phyloP scores from a whole-genome alignment of 352 stramenopile genomes.

The Phytophthora pluvialis region DNA sequence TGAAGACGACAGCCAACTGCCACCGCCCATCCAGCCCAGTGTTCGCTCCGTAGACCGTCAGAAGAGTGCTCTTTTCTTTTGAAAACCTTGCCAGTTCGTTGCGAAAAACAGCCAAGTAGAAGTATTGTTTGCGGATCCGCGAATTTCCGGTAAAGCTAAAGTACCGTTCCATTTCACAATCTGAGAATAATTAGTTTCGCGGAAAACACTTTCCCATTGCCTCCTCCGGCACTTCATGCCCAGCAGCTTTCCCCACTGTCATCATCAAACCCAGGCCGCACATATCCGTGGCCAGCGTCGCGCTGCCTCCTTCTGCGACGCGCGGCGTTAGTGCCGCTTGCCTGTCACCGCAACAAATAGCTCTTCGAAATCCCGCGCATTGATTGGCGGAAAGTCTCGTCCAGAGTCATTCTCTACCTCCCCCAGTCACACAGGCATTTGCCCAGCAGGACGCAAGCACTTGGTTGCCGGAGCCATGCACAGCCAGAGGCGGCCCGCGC shows the following conservation, averaged over 20 bases:
- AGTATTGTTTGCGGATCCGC: too few species aligned
- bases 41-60: slow-evolving; percentile 20
- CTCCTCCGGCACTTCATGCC: too few species aligned
- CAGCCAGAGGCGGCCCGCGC: slow-evolving; percentile 32
- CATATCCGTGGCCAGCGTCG: not conserved
- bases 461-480: slow-evolving; percentile 43
- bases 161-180: not conserved
- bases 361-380: not conserved
- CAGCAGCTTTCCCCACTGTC: not conserved
- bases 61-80: slow-evolving; percentile 23
- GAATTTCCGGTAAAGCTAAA: not conserved
- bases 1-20: slow-evolving; percentile 12
- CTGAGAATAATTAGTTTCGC: too few species aligned
- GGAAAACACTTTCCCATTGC: too few species aligned
- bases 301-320: slow-evolving; percentile 1
- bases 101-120: too few species aligned
- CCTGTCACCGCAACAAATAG: not conserved
- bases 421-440: slow-evolving; percentile 13
- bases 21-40: slow-evolving; percentile 22
- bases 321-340: not conserved
- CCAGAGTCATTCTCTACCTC: slow-evolving; percentile 12
- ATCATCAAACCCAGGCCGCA: not conserved
- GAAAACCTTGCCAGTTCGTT: not conserved
- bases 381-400: slow-evolving; percentile 9
- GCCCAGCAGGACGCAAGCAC: not conserved